Evolutionary conservation across 2,329 filamentous ascomycete genomes (phyloP).

Genomic region (Tolypocladium paradoxum): DNA sequence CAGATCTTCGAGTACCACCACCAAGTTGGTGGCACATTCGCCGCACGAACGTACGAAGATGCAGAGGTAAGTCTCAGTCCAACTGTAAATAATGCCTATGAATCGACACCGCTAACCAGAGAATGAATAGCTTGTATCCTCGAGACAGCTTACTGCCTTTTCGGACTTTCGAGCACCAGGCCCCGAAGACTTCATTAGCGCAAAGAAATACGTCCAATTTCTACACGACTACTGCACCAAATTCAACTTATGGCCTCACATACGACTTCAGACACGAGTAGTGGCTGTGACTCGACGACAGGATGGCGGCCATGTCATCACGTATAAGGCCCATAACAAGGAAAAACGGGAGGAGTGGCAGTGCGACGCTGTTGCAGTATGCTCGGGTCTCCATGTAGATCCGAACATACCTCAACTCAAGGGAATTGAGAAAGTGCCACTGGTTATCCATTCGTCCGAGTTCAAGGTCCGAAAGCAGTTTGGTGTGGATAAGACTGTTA

Average conservation of each 20-base stretch:
- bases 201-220: conserved; percentile 26
- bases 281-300: conserved; percentile 8
- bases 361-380: conserved; percentile 32
- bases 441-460: conserved; percentile 30
- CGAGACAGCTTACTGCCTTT: conserved; percentile 35
- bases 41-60: conserved; percentile 30
- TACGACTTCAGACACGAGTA: conserved; percentile 21
- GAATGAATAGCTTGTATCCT: conserved; percentile 26
- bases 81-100: neutral
- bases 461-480: conserved; percentile 30
- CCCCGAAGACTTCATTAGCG: conserved; percentile 28
- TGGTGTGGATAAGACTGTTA: conserved; percentile 23
- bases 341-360: conserved; percentile 11
- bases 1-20: conserved; percentile 29
- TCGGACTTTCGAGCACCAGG: conserved; percentile 30
- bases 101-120: neutral
- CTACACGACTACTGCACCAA: conserved; percentile 26
- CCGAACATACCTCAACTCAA: conserved; percentile 25
- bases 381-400: conserved; percentile 29
- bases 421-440: conserved; percentile 22
- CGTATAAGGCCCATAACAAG: neutral
- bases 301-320: conserved; percentile 2
- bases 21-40: conserved; percentile 31
- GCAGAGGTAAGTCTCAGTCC: conserved; percentile 19
- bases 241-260: conserved; percentile 26